Evolutionary conservation across 345 rosid species (phyloP), one percentile per base, ranked within the genome.

Genomic region (Eucalyptus marginata): DNA sequence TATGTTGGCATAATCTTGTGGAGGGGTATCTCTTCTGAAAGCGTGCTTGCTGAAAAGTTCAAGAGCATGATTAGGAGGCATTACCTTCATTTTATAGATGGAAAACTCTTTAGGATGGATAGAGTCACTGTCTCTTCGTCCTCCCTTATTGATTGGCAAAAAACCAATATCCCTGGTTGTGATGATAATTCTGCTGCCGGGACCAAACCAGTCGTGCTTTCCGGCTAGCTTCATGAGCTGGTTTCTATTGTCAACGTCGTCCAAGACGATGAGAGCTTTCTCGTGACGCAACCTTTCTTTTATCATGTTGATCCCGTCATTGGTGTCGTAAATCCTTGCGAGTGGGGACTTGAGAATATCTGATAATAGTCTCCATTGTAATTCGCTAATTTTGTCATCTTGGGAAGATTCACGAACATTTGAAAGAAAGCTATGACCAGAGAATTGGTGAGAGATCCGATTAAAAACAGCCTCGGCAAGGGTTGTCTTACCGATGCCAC

Each of bases 401-500:
- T 33, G 4, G 24, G 90, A 58, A 12, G 68, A 52, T 59, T 49
- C 86, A 22, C 90, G 56, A 49, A 89, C 81, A 31, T 89, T 43
- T 7, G 81, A 27, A 31, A 89, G 90, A 68, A 89, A 89, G 87
- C 87, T 59, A 11, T 22, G 58, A 14, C 59, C 25, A 10, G 50
- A 59, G 36, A 44, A 89, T 5, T 40, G 51, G 15, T 52, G 36
- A 33, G 49, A 86, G 16, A 89, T 22, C 14, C 10, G 87, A 81
- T 86, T 89, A 29, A 58, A 89, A 62, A 89, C 64, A 20, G 85
- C 80, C 27, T 85, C 71, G 3, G 88, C 90, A n/a, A 89, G 88
- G 5, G 90, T 86, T 27, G 90, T 89, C 51, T 89, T 89, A 13
- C 90, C 90, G 5, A 89, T 89, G 36, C 88, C 88, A 5, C 90